Conservation (phyloP, 2,329 filamentous ascomycete genomes). For the Pseudogymnoascus sp. region DNA sequence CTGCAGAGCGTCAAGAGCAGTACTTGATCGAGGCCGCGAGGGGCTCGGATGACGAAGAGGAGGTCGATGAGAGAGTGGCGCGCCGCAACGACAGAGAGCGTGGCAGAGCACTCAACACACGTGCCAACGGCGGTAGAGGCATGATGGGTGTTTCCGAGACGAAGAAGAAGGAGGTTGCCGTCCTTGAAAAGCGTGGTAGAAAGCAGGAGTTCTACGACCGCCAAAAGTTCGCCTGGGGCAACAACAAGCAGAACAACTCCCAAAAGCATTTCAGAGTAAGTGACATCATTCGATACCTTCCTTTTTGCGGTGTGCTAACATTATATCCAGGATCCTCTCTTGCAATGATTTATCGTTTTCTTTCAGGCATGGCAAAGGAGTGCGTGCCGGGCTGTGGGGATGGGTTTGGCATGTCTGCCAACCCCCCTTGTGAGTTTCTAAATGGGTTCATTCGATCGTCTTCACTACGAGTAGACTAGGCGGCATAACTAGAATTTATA, state of each 20-base stretch:
- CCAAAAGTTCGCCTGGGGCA: constrained; percentile 57
- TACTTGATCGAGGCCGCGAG: constrained; percentile 50
- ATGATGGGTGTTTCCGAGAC: constrained; percentile 71
- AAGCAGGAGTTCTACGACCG: constrained; percentile 55
- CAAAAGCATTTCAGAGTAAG: constrained; percentile 58
- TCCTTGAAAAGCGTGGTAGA: constrained; percentile 60
- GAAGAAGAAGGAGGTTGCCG: constrained; percentile 61
- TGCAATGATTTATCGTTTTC: constrained; percentile 23
- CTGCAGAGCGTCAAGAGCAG: constrained; percentile 65
- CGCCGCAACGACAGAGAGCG: constrained; percentile 33
- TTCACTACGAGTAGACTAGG: background rate
- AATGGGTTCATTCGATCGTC: background rate
- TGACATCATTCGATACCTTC: constrained; percentile 13
- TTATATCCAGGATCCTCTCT: constrained; percentile 26
- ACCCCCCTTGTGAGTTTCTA: background rate
- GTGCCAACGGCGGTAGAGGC: constrained; percentile 65
- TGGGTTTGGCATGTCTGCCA: background rate
- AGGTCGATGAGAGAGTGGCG: constrained; percentile 30
- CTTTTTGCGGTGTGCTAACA: constrained; percentile 17
- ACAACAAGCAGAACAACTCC: constrained; percentile 64
- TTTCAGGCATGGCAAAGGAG: background rate
- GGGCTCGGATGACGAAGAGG: constrained; percentile 40
- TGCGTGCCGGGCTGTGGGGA: background rate
- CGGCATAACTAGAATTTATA: background rate
- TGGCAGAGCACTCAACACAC: constrained; percentile 51